phyloP scores from a whole-genome alignment of 768 basidiomycete genomes.

The Cyathus striatus region DNA sequence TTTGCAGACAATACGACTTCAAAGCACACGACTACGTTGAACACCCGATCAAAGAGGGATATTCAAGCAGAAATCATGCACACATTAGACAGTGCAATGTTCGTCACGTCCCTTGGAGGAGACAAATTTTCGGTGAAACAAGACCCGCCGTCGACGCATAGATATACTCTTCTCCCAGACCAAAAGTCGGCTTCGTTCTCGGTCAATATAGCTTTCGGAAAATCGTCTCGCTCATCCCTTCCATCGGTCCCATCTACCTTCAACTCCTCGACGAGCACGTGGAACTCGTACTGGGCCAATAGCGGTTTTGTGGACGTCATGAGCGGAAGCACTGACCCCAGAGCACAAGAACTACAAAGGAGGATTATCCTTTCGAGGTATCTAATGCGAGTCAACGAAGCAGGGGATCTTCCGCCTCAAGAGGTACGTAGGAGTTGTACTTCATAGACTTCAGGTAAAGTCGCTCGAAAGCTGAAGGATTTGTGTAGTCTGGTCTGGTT shows the following conservation, averaged over 20 bases:
- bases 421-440: conserved; percentile 32
- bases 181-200: conserved; percentile 21
- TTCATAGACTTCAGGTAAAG: background rate
- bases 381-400: conserved; percentile 55
- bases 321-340: conserved; percentile 41
- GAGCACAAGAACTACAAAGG: conserved; percentile 52
- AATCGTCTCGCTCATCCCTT: conserved; percentile 8
- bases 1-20: conserved; percentile 40
- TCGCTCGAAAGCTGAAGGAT: background rate
- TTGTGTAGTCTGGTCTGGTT: conserved; percentile 43
- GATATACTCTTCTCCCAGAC: conserved; percentile 39
- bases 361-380: conserved; percentile 53
- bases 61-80: conserved; percentile 35
- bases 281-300: conserved; percentile 43
- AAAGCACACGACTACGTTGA: conserved; percentile 42
- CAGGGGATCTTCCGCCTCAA: conserved; percentile 50
- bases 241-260: conserved; percentile 18
- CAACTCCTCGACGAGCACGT: conserved; percentile 29
- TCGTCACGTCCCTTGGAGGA: conserved; percentile 38
- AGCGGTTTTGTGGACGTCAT: conserved; percentile 49
- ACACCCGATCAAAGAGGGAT: conserved; percentile 8
- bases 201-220: conserved; percentile 28
- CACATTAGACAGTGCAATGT: conserved; percentile 30
- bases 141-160: conserved; percentile 37
- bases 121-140: conserved; percentile 32